phyloP scores from a whole-genome alignment of 805 yeast genomes.

The Saccharomyces cerevisiae region DNA sequence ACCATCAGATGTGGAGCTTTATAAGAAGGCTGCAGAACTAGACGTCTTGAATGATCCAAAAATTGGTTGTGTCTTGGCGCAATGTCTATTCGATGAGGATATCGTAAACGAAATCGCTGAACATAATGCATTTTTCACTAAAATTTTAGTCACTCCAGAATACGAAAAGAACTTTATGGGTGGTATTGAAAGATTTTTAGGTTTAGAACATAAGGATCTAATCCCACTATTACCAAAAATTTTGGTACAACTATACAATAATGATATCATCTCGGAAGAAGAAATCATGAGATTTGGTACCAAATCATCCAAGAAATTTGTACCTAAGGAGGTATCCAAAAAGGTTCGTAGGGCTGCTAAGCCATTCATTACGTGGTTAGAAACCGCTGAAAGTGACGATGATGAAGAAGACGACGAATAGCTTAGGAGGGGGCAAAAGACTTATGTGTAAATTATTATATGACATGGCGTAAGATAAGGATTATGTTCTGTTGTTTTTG shows the following conservation, averaged over 20 bases:
- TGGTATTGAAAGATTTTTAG: constrained; percentile 89
- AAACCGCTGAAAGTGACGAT: constrained; percentile 81
- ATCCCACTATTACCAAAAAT: constrained; percentile 73
- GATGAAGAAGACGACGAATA: constrained; percentile 38
- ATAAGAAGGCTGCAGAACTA: constrained; percentile 77
- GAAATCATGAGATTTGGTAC: constrained; percentile 78
- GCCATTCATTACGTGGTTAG: constrained; percentile 90
- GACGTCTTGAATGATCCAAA: constrained; percentile 64
- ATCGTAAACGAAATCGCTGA: constrained; percentile 62
- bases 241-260: constrained; percentile 70
- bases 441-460: background rate
- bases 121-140: constrained; percentile 77
- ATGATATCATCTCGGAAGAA: constrained; percentile 79
- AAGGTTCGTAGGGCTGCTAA: constrained; percentile 94
- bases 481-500: background rate
- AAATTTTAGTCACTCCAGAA: constrained; percentile 51
- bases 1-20: constrained; percentile 83
- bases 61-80: constrained; percentile 87
- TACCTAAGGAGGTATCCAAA: constrained; percentile 83
- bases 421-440: background rate
- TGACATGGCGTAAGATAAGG: background rate
- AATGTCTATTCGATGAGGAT: constrained; percentile 73
- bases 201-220: constrained; percentile 66
- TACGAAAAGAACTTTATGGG: constrained; percentile 89
- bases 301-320: constrained; percentile 82